Evolutionary conservation across 164 flowering plant genomes (phyloP).

Genomic region (Santalum album): DNA sequence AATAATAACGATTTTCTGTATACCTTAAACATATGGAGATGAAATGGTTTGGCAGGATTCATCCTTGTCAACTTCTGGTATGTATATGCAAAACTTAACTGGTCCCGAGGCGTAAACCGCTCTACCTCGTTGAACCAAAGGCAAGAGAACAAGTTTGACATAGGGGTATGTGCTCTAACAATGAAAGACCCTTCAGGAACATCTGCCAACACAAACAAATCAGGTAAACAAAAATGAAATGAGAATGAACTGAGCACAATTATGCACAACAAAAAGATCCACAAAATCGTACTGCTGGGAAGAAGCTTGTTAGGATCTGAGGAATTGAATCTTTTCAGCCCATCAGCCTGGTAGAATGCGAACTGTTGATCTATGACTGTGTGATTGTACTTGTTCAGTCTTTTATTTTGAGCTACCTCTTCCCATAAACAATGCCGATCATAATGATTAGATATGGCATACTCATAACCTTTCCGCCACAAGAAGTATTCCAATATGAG

Average conservation of each 20-base stretch:
- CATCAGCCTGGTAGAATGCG: conserved; percentile 81
- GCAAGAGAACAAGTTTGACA: conserved; percentile 96
- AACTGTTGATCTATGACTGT: conserved; percentile 86
- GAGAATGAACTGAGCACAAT: background rate
- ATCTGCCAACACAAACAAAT: conserved; percentile 40
- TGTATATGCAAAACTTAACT: conserved; percentile 90
- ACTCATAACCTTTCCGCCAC: conserved; percentile 82
- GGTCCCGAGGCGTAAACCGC: conserved; percentile 95
- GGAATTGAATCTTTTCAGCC: conserved; percentile 71
- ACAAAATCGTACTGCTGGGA: conserved; percentile 70
- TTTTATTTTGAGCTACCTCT: conserved; percentile 90
- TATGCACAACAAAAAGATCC: conserved; percentile 1
- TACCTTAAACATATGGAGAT: conserved; percentile 97
- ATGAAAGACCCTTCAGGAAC: conserved; percentile 99
- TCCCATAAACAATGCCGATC: conserved; percentile 98
- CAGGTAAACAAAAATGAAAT: background rate
- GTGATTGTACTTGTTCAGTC: conserved; percentile 85
- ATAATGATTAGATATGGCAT: conserved; percentile 94
- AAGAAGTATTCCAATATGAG: conserved; percentile 81
- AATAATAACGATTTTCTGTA: too few species aligned
- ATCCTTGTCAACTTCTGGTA: conserved; percentile 71
- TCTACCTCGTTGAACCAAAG: conserved; percentile 99
- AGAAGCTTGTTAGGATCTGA: conserved; percentile 75
- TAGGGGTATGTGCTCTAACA: conserved; percentile 95
- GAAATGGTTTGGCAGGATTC: conserved; percentile 72